Percentiles rank a stretch among this genome's conserved stretches.
Evolutionary conservation across 305 asterid genomes (phyloP).

Genomic region (Fraxinus sp.): DNA sequence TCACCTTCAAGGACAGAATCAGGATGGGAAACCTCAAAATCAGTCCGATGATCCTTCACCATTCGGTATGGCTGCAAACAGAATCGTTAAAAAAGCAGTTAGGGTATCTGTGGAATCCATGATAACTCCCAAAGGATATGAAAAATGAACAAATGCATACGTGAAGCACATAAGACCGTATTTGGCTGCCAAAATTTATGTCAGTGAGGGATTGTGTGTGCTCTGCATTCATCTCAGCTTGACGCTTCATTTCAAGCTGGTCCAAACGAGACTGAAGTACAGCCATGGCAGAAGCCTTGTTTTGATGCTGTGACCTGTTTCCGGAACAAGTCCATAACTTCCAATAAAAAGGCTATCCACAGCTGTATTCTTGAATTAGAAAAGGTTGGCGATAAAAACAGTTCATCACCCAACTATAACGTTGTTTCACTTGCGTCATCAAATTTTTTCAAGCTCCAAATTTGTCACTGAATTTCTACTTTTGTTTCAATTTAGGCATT

Average conservation of each 20-base stretch:
- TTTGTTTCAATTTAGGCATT: too few species aligned
- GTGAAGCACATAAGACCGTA: constrained; percentile 88
- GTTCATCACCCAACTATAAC: not conserved
- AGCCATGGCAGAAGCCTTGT: constrained; percentile 89
- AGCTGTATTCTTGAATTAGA: not conserved
- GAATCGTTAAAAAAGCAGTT: not conserved
- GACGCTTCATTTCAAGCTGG: constrained; percentile 83
- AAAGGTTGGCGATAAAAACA: not conserved
- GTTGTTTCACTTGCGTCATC: not conserved
- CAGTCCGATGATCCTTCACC: constrained; percentile 96
- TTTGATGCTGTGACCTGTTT: constrained; percentile 87
- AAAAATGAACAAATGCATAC: constrained; percentile 40
- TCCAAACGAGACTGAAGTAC: constrained; percentile 96
- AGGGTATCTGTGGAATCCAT: not conserved
- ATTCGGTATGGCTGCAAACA: constrained; percentile 82
- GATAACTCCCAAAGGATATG: not conserved
- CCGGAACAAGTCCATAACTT: constrained; percentile 2
- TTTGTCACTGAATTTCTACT: not conserved
- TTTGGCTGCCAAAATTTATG: constrained; percentile 91
- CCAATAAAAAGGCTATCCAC: too few species aligned
- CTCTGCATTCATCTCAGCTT: constrained; percentile 77
- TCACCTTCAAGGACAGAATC: constrained; percentile 91
- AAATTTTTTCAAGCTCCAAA: not conserved
- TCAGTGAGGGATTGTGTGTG: constrained; percentile 84
- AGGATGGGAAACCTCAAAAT: constrained; percentile 88